These are phyloP conservation scores for Mortierella sp. DNA, from an alignment of 371 early-diverging fungal genomes.

Conservation along the genomic window DNA sequence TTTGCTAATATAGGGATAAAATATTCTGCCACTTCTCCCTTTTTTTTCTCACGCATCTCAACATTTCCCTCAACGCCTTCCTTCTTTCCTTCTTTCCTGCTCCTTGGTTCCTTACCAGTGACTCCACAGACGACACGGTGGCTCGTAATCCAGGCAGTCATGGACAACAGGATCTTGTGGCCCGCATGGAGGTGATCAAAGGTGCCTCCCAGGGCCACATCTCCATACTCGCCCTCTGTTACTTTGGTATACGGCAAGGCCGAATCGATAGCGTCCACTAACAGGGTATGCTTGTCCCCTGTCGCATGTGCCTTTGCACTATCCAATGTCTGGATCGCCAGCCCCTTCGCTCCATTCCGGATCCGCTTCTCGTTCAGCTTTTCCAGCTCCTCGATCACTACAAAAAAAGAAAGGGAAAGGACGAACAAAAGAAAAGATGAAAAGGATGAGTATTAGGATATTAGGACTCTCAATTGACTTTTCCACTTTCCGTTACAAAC, in stretches of 20 bases:
- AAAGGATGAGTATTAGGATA: neutral
- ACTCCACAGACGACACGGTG: slow-evolving; percentile 82
- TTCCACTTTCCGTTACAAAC: too few relatives aligned
- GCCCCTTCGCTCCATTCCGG: slow-evolving; percentile 8
- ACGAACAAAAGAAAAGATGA: neutral
- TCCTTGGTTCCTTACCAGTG: slow-evolving; percentile 65
- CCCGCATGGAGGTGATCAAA: slow-evolving; percentile 98
- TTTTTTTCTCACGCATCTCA: neutral
- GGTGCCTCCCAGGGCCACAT: slow-evolving; percentile 93
- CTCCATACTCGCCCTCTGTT: slow-evolving; percentile 32
- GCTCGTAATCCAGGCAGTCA: slow-evolving; percentile 78
- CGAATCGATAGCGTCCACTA: slow-evolving; percentile 45
- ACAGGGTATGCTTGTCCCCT: slow-evolving; percentile 11
- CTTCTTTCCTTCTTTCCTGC: neutral
- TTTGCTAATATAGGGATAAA: neutral
- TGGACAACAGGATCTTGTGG: slow-evolving; percentile 92
- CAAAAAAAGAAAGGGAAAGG: neutral
- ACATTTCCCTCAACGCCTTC: too few relatives aligned
- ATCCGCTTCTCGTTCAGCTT: slow-evolving; percentile 24
- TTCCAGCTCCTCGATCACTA: slow-evolving; percentile 21
- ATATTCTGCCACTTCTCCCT: neutral
- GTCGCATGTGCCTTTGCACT: slow-evolving; percentile 13
- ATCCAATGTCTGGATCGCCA: slow-evolving; percentile 30
- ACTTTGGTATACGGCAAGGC: slow-evolving; percentile 22
- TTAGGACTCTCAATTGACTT: too few relatives aligned